These are phyloP conservation scores for Kwoniella mangroviensis DNA, from an alignment of 768 basidiomycete species.

Conservation along the genomic window DNA sequence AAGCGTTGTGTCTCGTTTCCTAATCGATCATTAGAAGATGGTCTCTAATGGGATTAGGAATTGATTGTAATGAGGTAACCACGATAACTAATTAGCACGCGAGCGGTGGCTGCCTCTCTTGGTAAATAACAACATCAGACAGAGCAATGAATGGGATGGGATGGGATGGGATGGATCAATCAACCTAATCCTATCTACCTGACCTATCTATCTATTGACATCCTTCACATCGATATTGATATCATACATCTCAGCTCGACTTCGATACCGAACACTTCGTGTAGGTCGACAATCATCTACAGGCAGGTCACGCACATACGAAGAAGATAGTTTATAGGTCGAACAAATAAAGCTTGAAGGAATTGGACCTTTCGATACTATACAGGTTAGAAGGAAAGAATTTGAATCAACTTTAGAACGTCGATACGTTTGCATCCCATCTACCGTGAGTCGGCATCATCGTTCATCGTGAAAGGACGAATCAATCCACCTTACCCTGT, in stretches of 20 bases:
- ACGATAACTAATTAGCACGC: neutral
- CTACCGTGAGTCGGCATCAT: too few relatives aligned
- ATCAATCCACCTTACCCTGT: too few relatives aligned
- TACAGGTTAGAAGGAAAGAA: too few relatives aligned
- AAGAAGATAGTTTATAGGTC: too few relatives aligned
- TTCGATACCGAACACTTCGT: neutral
- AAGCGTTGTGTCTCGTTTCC: constrained; percentile 1
- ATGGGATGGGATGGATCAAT: neutral
- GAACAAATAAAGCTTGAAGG: too few relatives aligned
- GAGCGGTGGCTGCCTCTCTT: neutral
- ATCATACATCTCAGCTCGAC: neutral
- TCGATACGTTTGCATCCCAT: too few relatives aligned
- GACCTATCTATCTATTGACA: neutral
- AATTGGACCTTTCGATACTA: too few relatives aligned
- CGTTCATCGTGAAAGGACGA: too few relatives aligned
- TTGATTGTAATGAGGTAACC: neutral
- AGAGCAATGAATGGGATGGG: neutral
- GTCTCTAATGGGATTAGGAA: neutral
- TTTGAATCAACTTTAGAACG: too few relatives aligned
- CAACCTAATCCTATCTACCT: constrained; percentile 3
- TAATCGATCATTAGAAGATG: constrained; percentile 6
- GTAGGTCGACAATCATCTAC: too few relatives aligned
- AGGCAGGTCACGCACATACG: too few relatives aligned
- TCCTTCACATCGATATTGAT: neutral
- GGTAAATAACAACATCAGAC: neutral